These are phyloP conservation scores for Leishmania turanica DNA, from an alignment of 208 protist species.

Conservation along the genomic window DNA sequence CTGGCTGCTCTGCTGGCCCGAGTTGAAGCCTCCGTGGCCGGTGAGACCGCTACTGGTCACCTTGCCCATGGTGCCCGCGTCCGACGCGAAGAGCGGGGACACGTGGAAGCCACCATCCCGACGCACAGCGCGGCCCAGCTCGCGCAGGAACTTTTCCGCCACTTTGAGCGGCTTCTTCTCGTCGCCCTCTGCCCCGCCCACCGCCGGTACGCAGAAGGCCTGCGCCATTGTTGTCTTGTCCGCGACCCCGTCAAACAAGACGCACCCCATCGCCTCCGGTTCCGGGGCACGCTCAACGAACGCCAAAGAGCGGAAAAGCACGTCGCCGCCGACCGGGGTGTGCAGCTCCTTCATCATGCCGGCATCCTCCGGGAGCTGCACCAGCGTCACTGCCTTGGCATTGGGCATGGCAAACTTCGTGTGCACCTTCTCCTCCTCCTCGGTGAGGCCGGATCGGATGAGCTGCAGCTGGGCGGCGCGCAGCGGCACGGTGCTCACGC, in stretches of 20 bases:
- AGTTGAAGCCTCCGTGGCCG: constrained; percentile 75
- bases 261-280: constrained; percentile 72
- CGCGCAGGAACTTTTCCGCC: constrained; percentile 69
- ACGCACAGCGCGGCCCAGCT: constrained; percentile 78
- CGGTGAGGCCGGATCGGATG: constrained; percentile 38
- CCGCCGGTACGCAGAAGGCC: constrained; percentile 75
- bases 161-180: constrained; percentile 46
- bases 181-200: constrained; percentile 11
- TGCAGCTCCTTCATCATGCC: constrained; percentile 58
- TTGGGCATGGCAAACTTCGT: constrained; percentile 81
- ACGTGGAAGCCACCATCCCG: constrained; percentile 86
- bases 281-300: constrained; percentile 70
- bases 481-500: constrained; percentile 73
- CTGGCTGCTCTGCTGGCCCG: constrained; percentile 75
- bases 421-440: constrained; percentile 38
- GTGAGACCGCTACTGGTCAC: constrained; percentile 77
- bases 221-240: constrained; percentile 74
- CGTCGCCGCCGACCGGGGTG: constrained; percentile 51
- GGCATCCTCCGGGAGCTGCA: constrained; percentile 77
- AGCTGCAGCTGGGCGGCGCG: constrained; percentile 78
- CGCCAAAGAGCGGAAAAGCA: constrained; percentile 70
- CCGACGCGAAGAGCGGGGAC: constrained; percentile 75
- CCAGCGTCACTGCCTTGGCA: constrained; percentile 77
- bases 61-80: constrained; percentile 79
- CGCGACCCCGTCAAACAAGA: constrained; percentile 62